Conservation (phyloP, 1,284 basidiomycete species). For the Irpex sp. region DNA sequence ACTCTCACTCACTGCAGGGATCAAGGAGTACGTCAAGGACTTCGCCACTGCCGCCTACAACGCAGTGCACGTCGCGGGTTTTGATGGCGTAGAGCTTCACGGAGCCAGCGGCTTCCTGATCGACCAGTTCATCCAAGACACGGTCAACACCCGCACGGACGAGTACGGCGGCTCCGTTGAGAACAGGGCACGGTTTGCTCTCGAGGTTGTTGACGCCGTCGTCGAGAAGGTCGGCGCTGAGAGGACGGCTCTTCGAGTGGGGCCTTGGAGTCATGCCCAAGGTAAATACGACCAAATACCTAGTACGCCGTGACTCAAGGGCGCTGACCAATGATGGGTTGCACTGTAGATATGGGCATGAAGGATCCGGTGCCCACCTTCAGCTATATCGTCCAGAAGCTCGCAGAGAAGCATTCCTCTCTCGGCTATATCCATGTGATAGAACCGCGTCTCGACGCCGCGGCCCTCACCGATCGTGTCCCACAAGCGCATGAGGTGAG, state of each 20-base stretch:
- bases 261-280: slow-evolving; percentile 51
- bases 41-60: slow-evolving; percentile 20
- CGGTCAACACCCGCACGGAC: slow-evolving; percentile 46
- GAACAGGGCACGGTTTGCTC: slow-evolving; percentile 30
- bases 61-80: slow-evolving; percentile 15
- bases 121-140: slow-evolving; percentile 33
- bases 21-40: slow-evolving; percentile 16
- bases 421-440: slow-evolving; percentile 52
- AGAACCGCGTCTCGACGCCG: slow-evolving; percentile 28
- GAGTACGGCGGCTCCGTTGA: slow-evolving; percentile 51
- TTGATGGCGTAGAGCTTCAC: neutral
- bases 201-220: neutral
- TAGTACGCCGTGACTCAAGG: neutral
- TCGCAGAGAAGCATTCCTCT: slow-evolving; percentile 30
- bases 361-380: neutral
- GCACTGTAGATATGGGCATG: neutral
- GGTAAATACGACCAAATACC: slow-evolving; percentile 20
- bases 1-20: neutral
- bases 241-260: neutral
- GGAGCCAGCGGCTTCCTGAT: slow-evolving; percentile 29
- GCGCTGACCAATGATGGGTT: neutral
- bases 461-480: slow-evolving; percentile 11
- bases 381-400: neutral
- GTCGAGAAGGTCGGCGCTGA: neutral
- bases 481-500: slow-evolving; percentile 10